Evolutionary conservation across 1,139 yeast genomes (phyloP), one percentile per base, ranked within the genome.

Genomic region (Zygosaccharomyces sapae): DNA sequence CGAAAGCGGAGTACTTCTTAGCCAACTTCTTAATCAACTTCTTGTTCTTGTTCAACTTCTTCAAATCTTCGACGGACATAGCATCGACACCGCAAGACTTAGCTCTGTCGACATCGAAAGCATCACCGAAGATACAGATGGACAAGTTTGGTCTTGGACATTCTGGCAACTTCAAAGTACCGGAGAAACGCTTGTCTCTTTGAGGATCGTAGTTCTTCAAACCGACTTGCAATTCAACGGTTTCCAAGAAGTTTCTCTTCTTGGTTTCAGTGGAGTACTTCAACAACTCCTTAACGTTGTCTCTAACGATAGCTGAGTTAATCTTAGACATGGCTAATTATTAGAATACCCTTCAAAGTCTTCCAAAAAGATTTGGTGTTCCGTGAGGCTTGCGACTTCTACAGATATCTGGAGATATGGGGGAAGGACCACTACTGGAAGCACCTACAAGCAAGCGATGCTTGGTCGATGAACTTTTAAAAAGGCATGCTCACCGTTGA

Each of bases 121-220:
- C 98, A 76, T 94, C 98, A 85, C 98, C 99, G 70, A 94, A 92
- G 73, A 94, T 89, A 80, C 98, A 94, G 81, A 94, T 78, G 78
- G 97, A 87, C 97, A 94, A 88, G 96, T 92, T 92, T 79, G 99
- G 99, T 84, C 99, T 94, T 81, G 98, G 98, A 66, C 95, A 96
- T 73, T 84, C 84, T 72, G 99, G 99, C 70, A 94, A 83, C 81
- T 85, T 92, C 80, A 94, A 85, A 72, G 97, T 73, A 81, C 99
- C 99, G 74, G 97, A 90, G 97, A 94, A 94, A 88, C 99, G 97
- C 92, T 94, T 94, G 79, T 94, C 99, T 86, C 99, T 90, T 83
- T 94, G 98, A 74, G 99, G 97, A 77, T 94, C 99, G 80, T 94
- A 94, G 95, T 92, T 92, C 92, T 94, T 94, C 71, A 94, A 84